Base-by-base conservation (phyloP, 2,329 filamentous ascomycete genomes). In the Alternaria sp. region DNA sequence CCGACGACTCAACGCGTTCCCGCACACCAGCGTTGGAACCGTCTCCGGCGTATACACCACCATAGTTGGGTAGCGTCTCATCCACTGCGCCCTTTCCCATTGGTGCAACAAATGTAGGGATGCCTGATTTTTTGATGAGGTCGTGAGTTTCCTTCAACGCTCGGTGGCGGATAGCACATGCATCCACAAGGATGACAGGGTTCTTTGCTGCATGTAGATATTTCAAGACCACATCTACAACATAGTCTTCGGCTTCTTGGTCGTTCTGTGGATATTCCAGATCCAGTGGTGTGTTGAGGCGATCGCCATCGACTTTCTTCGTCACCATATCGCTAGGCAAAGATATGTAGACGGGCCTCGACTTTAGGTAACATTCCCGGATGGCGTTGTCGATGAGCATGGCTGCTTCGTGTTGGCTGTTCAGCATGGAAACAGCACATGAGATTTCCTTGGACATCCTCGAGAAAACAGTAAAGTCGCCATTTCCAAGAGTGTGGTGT, bases 41-140 rank as follows among this genome's bases (percentile, higher is more conserved):
- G 59, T 86, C 85, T n/a, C 93, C 93, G 8, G 91, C 90, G 76
- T 96, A 96, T 5, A 96, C 91, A 64, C 93, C 93, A 22, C 91
- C 91, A 68, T 90, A 96, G 71, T 87, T 91, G n/a, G 85, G 82
- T 47, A 91, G 85, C 2, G 86, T 86, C 78, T 97, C 93, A 70
- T 95, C 86, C 47, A 97, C 86, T 20, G 91, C 91, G 18, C 92
- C 87, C 81, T 96, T 96, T 47, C 93, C 93, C 91, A 96, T 96
- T 3, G 93, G 92, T 0, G 92, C 91, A n/a, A 94, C 91, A 69
- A 95, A 96, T 0, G 91, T 90, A 5, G 93, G 93, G 7, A 96
- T 82, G 4, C 87, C 83, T 1, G 91, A 91, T 77, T 89, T 91
- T 61, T 89, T 83, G 52, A 96, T 82, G 16, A 97, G 82, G 7